Base-by-base conservation (phyloP, 345 rosid species). In the Euphorbia lathyris region DNA sequence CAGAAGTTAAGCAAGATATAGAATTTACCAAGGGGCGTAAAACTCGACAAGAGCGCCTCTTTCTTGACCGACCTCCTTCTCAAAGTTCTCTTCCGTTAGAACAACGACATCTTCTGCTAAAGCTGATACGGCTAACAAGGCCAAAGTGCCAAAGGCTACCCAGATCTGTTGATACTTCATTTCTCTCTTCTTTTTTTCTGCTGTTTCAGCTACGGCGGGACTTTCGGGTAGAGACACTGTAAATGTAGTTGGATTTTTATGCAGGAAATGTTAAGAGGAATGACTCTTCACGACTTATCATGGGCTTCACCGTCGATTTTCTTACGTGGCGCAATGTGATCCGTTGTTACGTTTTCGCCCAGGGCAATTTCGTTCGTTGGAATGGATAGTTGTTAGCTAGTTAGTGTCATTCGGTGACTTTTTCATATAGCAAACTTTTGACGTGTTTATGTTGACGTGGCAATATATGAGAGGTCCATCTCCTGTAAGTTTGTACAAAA, bases 21-120 rank as follows among this genome's bases (percentile, higher is more conserved):
- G 52, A 40, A 20, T n/a, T 72, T 83, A 95, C 99, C 99, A 95
- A 53, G 99, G 98, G 78, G 99, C 99, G 76, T 95, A 95, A 83
- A 95, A 95, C 88, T 95, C 96, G 69, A 95, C 94, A 67, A 95
- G 98, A 73, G 97, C 94, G 77, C 85, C 99, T 71, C 80, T 80
- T 66, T 90, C 98, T 78, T 83, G 88, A 55, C 99, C 99, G 65
- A 96, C 87, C 78, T 92, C 93, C 82, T 92, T 88, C 70, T 96
- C 98, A 78, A 96, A 96, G 86, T 84, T 96, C 48, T 89, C 96
- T 65, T 90, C 98, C 5, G 94, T 87, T 50, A 96, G 74, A 34
- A 96, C 91, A 48, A 89, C 86, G 61, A 92, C 99, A 22, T 92
- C 96, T 59, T 90, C 94, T 7, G 95, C 98, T 43, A 80, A 10